Conservation (phyloP, 2,329 filamentous ascomycete species). For the Phoma sp. region DNA sequence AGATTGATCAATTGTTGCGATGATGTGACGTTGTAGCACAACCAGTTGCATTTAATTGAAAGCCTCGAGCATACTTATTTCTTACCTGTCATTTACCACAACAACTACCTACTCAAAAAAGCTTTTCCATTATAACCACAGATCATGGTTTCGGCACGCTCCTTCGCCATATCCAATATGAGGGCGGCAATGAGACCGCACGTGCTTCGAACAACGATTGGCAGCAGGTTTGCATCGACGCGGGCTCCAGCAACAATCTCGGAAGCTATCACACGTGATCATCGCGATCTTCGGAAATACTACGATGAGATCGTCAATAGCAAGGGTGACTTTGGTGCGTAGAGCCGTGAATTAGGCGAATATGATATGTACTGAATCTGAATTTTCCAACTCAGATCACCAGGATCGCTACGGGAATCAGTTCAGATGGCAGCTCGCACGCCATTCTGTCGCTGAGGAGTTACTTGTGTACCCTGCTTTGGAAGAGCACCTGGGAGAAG, state of each 20-base stretch:
- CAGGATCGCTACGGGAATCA: conserved; percentile 50
- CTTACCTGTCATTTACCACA: no score
- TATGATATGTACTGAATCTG: no score
- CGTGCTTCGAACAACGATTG: background rate
- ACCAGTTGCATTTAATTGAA: no score
- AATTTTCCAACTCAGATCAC: no score
- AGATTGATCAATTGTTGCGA: no score
- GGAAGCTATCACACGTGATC: conserved; percentile 51
- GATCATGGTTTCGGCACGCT: no score
- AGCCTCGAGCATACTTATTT: no score
- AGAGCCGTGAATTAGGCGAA: conserved; percentile 34
- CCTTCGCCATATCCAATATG: no score
- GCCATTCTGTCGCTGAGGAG: conserved; percentile 59
- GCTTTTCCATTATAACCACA: no score
- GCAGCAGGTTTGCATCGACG: conserved; percentile 2
- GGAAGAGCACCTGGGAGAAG: conserved; percentile 41
- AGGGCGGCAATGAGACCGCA: background rate
- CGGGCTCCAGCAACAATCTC: conserved; percentile 27
- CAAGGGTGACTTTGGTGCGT: conserved; percentile 39
- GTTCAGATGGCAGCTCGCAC: conserved; percentile 60
- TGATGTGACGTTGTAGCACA: no score
- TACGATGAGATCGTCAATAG: conserved; percentile 52
- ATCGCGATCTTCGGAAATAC: conserved; percentile 50
- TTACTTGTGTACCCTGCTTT: conserved; percentile 49
- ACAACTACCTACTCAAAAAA: no score